Conservation (phyloP, 148 eudicot species). For the Spergularia bocconei region DNA sequence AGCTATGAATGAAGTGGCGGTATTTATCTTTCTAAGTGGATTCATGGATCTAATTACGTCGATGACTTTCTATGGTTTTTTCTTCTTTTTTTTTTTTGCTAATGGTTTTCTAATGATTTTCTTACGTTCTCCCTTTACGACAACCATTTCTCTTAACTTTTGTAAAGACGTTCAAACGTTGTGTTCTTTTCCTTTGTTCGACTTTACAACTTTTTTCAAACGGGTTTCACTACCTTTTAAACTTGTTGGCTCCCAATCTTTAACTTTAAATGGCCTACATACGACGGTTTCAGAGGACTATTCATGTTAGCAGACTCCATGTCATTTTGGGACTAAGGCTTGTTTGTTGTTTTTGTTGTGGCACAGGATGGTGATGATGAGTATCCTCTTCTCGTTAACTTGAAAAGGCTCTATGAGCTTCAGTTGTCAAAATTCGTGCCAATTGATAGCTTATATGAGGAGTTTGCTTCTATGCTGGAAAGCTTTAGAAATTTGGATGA, state of each 20-base stretch:
- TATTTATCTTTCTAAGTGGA: conserved; percentile 26
- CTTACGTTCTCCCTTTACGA: not conserved
- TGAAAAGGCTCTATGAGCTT: conserved; percentile 92
- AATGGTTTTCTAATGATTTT: not conserved
- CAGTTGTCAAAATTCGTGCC: conserved; percentile 67
- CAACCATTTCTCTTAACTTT: too few relatives aligned
- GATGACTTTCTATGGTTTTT: not conserved
- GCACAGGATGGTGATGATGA: conserved; percentile 84
- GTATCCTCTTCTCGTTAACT: conserved; percentile 79
- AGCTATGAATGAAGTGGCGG: conserved; percentile 80
- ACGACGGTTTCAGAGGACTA: too few relatives aligned
- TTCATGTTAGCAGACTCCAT: too few relatives aligned
- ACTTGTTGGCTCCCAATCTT: too few relatives aligned
- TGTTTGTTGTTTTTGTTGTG: not conserved
- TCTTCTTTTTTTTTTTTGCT: too few relatives aligned
- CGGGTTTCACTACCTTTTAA: too few relatives aligned
- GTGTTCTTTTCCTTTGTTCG: too few relatives aligned
- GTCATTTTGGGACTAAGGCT: too few relatives aligned
- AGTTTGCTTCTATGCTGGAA: conserved; percentile 52
- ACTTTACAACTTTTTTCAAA: too few relatives aligned
- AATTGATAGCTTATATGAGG: conserved; percentile 63
- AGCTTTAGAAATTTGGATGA: conserved; percentile 67
- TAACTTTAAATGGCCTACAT: too few relatives aligned
- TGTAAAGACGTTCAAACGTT: too few relatives aligned
- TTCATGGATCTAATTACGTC: conserved; percentile 7